Evolutionary conservation across 106 monocot species (phyloP), one percentile per base, ranked within the genome.

Genomic region (Acorus calamus): DNA sequence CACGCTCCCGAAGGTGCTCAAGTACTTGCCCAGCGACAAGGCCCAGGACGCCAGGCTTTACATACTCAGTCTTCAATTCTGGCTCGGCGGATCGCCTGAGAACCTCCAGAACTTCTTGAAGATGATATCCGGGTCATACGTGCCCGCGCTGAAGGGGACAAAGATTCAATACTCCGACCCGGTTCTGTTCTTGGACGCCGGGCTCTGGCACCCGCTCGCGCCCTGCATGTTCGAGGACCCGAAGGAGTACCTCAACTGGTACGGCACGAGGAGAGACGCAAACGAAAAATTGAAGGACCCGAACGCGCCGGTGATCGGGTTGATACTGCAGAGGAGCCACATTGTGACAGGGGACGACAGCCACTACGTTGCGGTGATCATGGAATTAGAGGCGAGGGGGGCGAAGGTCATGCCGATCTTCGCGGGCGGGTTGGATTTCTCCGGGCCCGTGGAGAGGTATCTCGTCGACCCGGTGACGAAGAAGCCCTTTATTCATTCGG

Each of bases 171-270:
- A 85, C 56, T 55, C 66, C 9, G 89, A 89, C 65, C 89, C 89
- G 0, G 89, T 89, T 1, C 71, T 89, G 60, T 89, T 72, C 71
- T 57, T 89, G 45, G 89, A 89, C 69, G 72, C 65, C 53, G 89
- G 89, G 4, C 79, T 89, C 14, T 89, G 89, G 89, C 89, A 89
- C 59, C 89, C 89, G 3, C 50, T 89, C 58, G 89, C 89, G 2
- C 89, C 89, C 3, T 52, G 55, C 66, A 85, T 89, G 89, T 89
- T 71, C 59, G 89, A 84, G 2, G 89, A 89, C 53, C 74, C 63
- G 4, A 89, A 89, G 79, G 89, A 89, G 85, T 89, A 85, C 66
- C 55, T 89, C 72, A 89, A 89, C 55, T 89, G 89, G 89, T 89
- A 89, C 52, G 82, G 79, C 0, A 89, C 89, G 8, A 66, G 89